These are phyloP conservation scores for Piper longum DNA, from an alignment of 164 flowering plant species.

Conservation along the genomic window DNA sequence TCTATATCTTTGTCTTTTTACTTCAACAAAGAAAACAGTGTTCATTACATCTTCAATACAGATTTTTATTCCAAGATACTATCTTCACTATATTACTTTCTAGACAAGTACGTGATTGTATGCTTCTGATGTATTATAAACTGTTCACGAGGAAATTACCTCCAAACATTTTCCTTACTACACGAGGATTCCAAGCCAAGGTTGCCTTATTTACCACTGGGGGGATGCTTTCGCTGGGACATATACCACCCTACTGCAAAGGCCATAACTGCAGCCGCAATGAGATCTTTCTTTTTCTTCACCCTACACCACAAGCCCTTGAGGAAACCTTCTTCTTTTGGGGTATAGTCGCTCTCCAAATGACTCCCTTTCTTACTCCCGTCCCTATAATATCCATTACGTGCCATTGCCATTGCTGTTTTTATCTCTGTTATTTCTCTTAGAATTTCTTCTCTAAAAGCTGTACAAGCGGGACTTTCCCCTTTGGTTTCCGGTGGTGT, in stretches of 20 bases:
- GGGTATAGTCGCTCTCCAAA: background rate
- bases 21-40: too few species aligned
- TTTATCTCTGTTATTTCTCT: background rate
- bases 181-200: too few species aligned
- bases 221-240: background rate
- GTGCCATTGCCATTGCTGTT: background rate
- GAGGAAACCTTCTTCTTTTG: background rate
- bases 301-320: background rate
- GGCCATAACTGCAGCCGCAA: background rate
- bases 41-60: too few species aligned
- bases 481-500: background rate
- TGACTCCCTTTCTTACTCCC: background rate
- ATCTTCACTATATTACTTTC: too few species aligned
- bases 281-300: background rate
- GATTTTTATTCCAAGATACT: too few species aligned
- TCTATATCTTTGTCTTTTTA: too few species aligned
- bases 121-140: too few species aligned
- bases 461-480: background rate
- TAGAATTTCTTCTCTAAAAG: background rate
- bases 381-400: background rate
- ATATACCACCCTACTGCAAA: background rate
- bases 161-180: too few species aligned
- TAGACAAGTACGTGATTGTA: too few species aligned
- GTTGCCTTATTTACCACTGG: background rate
- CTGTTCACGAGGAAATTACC: too few species aligned